A percentile compares a stretch with the other conserved stretches of the same genome.
phyloP scores from a whole-genome alignment of 2,329 filamentous ascomycete genomes.

The Rosellinia necatrix region DNA sequence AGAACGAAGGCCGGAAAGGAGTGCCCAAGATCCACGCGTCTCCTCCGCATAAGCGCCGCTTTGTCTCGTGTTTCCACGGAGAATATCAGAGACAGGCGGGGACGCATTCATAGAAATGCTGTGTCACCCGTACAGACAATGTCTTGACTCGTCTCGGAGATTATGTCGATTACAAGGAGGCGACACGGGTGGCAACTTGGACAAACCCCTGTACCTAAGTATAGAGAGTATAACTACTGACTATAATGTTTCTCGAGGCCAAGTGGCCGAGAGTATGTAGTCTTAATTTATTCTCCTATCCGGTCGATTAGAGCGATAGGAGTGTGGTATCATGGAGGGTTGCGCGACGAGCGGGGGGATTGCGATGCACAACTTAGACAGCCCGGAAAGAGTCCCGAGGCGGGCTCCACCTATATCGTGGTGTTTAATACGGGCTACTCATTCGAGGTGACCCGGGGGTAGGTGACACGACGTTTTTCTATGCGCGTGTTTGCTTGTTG shows the following conservation, averaged over 20 bases:
- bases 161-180: neutral
- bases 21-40: neutral
- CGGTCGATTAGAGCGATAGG: too few relatives aligned
- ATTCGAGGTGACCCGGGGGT: neutral
- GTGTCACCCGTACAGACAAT: slow-evolving; percentile 9
- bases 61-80: slow-evolving; percentile 8
- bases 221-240: too few relatives aligned
- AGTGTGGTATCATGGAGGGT: too few relatives aligned
- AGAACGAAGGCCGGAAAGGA: neutral
- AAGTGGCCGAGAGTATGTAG: too few relatives aligned
- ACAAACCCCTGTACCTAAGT: neutral
- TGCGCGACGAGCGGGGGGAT: too few relatives aligned
- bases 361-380: neutral
- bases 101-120: neutral
- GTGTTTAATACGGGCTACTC: neutral
- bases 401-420: neutral
- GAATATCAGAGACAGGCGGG: slow-evolving; percentile 18
- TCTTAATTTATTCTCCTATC: too few relatives aligned
- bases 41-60: neutral
- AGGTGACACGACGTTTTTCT: neutral
- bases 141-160: slow-evolving; percentile 11
- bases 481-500: neutral
- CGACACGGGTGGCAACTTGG: neutral
- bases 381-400: neutral
- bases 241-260: too few relatives aligned